Evolutionary conservation across 257 asterid species (phyloP).

Genomic region (Solanum ossicruentum): DNA sequence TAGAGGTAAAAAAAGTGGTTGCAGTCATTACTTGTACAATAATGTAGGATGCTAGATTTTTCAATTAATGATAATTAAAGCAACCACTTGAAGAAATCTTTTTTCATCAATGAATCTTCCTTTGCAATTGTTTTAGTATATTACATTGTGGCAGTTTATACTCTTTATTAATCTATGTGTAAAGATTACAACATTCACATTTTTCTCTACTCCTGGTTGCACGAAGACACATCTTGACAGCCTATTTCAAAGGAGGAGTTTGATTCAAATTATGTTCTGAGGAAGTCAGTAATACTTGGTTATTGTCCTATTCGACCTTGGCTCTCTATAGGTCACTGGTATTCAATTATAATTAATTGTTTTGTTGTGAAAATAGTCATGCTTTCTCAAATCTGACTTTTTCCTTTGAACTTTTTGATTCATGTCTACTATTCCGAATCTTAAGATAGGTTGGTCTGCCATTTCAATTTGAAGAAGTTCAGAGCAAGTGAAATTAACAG

Average conservation of each 20-base stretch:
- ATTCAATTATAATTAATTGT: background rate
- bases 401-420: background rate
- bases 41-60: background rate
- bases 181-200: background rate
- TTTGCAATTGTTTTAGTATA: background rate
- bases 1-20: background rate
- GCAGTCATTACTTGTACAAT: background rate
- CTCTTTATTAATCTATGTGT: background rate
- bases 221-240: slow-evolving; percentile 91
- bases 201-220: slow-evolving; percentile 42
- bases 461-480: slow-evolving; percentile 73
- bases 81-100: background rate
- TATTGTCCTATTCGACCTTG: slow-evolving; percentile 79
- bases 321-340: slow-evolving; percentile 97
- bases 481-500: slow-evolving; percentile 77
- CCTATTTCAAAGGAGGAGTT: slow-evolving; percentile 59
- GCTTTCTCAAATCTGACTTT: background rate
- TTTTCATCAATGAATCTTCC: background rate
- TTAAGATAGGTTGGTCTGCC: slow-evolving; percentile 49
- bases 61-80: background rate
- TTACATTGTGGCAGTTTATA: background rate
- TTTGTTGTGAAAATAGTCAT: background rate
- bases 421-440: background rate
- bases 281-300: slow-evolving; percentile 67
- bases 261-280: slow-evolving; percentile 31